These are phyloP conservation scores for Orychophragmus violaceus DNA, from an alignment of 345 rosid species.

Conservation along the genomic window DNA sequence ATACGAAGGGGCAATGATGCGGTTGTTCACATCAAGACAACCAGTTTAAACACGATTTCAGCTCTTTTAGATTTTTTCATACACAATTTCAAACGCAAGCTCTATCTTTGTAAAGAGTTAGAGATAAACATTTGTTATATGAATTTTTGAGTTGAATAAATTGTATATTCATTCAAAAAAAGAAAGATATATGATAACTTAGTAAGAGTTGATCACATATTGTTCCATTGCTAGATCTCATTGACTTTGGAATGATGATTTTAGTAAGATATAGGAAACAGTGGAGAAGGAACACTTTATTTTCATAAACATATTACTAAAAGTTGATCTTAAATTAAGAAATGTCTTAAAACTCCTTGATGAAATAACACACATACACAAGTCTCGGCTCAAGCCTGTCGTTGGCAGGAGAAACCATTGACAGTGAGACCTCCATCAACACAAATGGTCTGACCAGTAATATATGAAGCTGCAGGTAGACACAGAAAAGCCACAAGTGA, in stretches of 20 bases:
- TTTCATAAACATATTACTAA: background rate
- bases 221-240: background rate
- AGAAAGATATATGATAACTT: background rate
- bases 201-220: background rate
- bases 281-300: background rate
- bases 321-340: background rate
- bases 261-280: no score
- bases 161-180: no score
- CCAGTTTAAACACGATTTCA: no score
- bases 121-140: no score
- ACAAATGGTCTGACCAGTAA: constrained; percentile 46
- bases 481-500: constrained; percentile 43
- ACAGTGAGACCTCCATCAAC: constrained; percentile 45
- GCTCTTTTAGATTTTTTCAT: no score
- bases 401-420: constrained; percentile 30
- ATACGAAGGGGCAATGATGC: no score
- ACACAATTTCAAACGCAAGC: no score
- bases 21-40: no score
- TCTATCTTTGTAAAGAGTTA: no score
- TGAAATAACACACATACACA: background rate
- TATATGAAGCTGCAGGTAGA: constrained; percentile 53
- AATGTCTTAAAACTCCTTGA: no score
- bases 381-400: background rate
- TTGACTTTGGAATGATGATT: no score
- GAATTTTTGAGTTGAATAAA: no score